phyloP scores from a whole-genome alignment of 1,284 basidiomycete genomes.

The Sparassis latifolia region DNA sequence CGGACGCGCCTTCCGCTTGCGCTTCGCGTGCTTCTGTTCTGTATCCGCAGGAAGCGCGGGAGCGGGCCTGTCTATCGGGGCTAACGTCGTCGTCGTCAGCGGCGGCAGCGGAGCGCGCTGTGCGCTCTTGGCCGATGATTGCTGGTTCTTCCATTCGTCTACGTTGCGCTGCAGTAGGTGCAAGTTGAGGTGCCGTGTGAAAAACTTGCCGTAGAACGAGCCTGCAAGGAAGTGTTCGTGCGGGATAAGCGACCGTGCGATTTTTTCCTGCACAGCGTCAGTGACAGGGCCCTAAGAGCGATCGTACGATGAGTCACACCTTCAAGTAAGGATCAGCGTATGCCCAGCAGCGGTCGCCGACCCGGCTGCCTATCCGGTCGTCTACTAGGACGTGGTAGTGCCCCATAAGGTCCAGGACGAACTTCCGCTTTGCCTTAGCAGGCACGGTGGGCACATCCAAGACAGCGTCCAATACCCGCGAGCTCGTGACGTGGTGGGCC shows the following conservation, averaged over 20 bases:
- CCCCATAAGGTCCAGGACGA: slow-evolving; percentile 72
- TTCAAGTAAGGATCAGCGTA: slow-evolving; percentile 86
- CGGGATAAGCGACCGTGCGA: slow-evolving; percentile 71
- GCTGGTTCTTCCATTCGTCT: slow-evolving; percentile 74
- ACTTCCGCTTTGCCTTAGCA: slow-evolving; percentile 59
- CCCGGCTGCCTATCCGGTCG: slow-evolving; percentile 82
- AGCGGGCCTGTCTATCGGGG: slow-evolving; percentile 12
- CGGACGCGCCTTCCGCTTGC: slow-evolving; percentile 21
- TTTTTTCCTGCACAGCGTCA: slow-evolving; percentile 66
- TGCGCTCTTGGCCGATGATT: slow-evolving; percentile 28
- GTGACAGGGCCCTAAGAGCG: not conserved
- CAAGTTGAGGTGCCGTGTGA: slow-evolving; percentile 73
- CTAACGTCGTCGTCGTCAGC: not conserved
- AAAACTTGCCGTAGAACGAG: slow-evolving; percentile 83
- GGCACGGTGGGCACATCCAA: slow-evolving; percentile 66
- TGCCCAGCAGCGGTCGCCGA: slow-evolving; percentile 84
- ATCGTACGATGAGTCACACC: slow-evolving; percentile 34
- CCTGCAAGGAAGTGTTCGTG: slow-evolving; percentile 67
- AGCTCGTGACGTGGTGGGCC: slow-evolving; percentile 69
- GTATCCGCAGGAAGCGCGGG: not conserved
- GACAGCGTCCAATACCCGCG: slow-evolving; percentile 76
- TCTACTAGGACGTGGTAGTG: slow-evolving; percentile 75
- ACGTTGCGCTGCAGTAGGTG: slow-evolving; percentile 73
- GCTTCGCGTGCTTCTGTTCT: slow-evolving; percentile 17
- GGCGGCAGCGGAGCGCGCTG: not conserved